Base-by-base conservation (phyloP, 129 eudicot species). In the Flaveria bidentis region DNA sequence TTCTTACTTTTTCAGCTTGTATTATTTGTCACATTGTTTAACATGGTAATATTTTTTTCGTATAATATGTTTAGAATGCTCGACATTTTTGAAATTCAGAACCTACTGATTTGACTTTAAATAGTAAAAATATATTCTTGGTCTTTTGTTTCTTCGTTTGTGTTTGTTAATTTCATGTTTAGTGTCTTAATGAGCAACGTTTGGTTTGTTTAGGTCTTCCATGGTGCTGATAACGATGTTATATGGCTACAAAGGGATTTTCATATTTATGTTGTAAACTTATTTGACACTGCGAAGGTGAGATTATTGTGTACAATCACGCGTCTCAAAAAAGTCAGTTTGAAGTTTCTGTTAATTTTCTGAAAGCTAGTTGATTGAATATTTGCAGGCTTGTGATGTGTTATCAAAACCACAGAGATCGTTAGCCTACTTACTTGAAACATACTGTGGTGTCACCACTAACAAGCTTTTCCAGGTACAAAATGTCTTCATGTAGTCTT, bases 221-320 rank as follows among this genome's bases (percentile, higher is more conserved):
- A 94, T 75, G 98, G 98, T 28, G 91, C 98, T 69, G 97, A 94
- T 83, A 94, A 91, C 80, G 98, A 94, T 86, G 88, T 94, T 69
- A 87, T 88, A 64, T 94, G 98, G 98, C 91, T 94, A 76, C 97
- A 94, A 84, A 84, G 97, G 73, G 98, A 94, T 82, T 94, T 91
- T 75, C 98, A 91, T 75, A 88, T 94, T 15, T 94, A 91, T 76
- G 91, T 88, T 51, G 97, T 91, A 44, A 94, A 91, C 76, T 72
- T 94, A 76, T 91, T 94, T 73, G 98, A 94, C 83, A 94, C 98
- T 56, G 97, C 97, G 9, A 94, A 94, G 97, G 98, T 94, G 67
- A 81, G 83, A 25, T 69, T 36, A 17, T 2, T 23, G 46, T 8
- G 15, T 64, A 2, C 45, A 60, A 20, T 65, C 70, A 30, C 1